Base-by-base conservation (phyloP, 345 rosid genomes). In the Passiflora organensis region DNA sequence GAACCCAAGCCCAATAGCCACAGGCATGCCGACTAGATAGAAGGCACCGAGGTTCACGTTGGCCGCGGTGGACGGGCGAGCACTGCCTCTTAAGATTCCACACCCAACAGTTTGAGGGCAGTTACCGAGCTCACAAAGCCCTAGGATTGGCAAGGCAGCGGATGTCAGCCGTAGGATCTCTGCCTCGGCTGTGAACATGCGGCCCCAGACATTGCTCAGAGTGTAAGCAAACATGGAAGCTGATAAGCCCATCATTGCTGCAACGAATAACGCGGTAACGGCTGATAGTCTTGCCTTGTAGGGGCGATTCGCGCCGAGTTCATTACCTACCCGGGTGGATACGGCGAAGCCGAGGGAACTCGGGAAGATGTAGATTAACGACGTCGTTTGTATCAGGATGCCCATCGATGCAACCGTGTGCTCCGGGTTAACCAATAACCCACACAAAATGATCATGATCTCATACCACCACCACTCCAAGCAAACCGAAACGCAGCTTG, bases 91-190 rank as follows among this genome's bases (percentile, higher is more conserved):
- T 2, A 91, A 76, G 43, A 85, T 93, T 15, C 97, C 96, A 61
- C 98, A 91, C 0, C 93, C 93, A 43, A 88, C 95, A 34, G 98
- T 91, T 67, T 91, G 98, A 2, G 98, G 98, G 56, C 93, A 85
- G 85, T 91, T 91, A 6, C 72, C 72, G 14, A 68, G 54, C 23
- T 68, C 72, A 43, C 72, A 68, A 1, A 68, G 60, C 25, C 98
- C 98, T 48, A 91, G 69, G 34, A 91, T 82, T n/a, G 96, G 96
- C 41, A 91, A 70, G 6, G 93, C 98, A 0, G 78, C 80, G 13
- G 98, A 76, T 0, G 96, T 86, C 54, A 91, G 69, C 75, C 67
- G 74, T 34, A 88, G 70, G 73, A 88, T 84, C 59, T 80, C 80
- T 1, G 54, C 55, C 47, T 91, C 98, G 2, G 38, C 48, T 0